Percentiles rank a stretch among this genome's conserved stretches.
Evolutionary conservation across 495 filamentous ascomycete species (phyloP).

Genomic region (Hypoxylon perforatum): DNA sequence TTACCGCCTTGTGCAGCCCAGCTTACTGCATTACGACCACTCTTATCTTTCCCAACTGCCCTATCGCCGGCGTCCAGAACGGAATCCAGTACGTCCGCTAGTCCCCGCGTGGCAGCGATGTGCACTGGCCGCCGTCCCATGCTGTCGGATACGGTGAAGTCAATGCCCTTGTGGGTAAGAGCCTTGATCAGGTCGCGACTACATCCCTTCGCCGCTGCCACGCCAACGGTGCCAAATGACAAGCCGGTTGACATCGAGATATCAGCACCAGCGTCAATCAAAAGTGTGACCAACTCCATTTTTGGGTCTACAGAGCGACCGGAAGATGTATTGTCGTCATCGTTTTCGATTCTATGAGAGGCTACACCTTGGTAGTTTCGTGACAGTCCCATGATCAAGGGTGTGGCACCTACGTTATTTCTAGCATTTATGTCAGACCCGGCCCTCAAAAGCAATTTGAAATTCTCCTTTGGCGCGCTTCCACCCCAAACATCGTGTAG

Average conservation of each 20-base stretch:
- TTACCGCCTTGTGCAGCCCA: constrained; percentile 29
- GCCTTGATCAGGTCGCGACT: constrained; percentile 4
- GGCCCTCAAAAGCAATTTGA: constrained; percentile 24
- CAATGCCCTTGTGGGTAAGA: constrained; percentile 25
- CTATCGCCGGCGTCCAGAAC: constrained; percentile 21
- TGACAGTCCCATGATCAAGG: too few species aligned
- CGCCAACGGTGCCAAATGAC: constrained; percentile 10
- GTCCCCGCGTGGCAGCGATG: constrained; percentile 11
- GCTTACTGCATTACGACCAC: constrained; percentile 13
- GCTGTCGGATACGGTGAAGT: constrained; percentile 9
- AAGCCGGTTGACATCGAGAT: constrained; percentile 13
- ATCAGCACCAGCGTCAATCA: constrained; percentile 31
- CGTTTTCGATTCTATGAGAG: too few species aligned
- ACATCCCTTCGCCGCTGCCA: neutral
- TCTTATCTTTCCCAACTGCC: constrained; percentile 11
- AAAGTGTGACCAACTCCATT: constrained; percentile 13
- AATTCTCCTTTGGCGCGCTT: neutral
- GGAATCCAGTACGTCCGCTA: constrained; percentile 11
- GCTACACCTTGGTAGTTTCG: too few species aligned
- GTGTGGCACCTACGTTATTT: too few species aligned
- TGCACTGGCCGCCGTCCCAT: constrained; percentile 29
- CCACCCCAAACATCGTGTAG: constrained; percentile 24
- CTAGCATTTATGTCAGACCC: constrained; percentile 22
- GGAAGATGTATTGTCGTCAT: too few species aligned
- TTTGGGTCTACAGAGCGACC: neutral